These are phyloP conservation scores for Pseudogymnoascus sp. DNA, from an alignment of 2,329 filamentous ascomycete genomes.

Conservation along the genomic window DNA sequence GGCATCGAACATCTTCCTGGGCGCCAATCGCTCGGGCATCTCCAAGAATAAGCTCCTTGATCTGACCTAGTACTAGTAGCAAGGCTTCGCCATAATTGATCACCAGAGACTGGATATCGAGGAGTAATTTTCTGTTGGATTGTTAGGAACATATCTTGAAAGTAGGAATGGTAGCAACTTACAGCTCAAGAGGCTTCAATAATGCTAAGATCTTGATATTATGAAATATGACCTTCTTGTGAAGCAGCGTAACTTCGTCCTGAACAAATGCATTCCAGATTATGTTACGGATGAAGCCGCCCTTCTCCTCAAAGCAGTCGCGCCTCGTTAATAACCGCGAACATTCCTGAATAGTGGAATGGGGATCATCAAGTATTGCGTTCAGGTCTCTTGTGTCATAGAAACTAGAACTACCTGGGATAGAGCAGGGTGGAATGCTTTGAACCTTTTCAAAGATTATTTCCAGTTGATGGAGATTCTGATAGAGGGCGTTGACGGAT, in stretches of 20 bases:
- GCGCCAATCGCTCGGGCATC: background rate
- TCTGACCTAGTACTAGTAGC: background rate
- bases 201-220: slow-evolving; percentile 16
- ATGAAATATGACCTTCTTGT: slow-evolving; percentile 14
- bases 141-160: background rate
- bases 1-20: background rate
- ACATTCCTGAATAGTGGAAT: background rate
- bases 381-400: background rate
- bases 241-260: slow-evolving; percentile 14
- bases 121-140: background rate
- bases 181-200: slow-evolving; percentile 16
- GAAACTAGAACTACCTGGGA: background rate
- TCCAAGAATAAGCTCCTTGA: background rate
- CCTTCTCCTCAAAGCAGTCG: slow-evolving; percentile 16
- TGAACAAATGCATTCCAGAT: slow-evolving; percentile 16
- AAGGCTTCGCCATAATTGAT: background rate
- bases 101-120: background rate
- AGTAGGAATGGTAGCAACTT: background rate
- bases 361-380: background rate
- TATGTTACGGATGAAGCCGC: slow-evolving; percentile 15
- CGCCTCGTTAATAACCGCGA: background rate
- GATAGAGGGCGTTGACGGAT: background rate
- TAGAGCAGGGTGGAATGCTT: background rate
- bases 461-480: background rate
- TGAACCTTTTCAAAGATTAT: background rate